These are phyloP conservation scores for Sphaceloma murrayae DNA, from an alignment of 2,329 filamentous ascomycete species.

Conservation along the genomic window DNA sequence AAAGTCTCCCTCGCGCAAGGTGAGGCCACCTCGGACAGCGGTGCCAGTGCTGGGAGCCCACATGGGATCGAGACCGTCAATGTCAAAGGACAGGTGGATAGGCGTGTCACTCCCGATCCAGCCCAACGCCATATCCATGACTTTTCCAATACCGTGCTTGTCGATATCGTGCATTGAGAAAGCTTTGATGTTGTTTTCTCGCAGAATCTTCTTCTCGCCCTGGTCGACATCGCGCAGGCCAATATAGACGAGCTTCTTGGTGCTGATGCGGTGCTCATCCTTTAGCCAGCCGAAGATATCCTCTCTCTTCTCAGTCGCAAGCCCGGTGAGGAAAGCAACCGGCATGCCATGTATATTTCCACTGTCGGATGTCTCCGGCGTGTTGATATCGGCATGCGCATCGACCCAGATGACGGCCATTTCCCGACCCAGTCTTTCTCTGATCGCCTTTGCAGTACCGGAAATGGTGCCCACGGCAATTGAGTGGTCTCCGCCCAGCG, in stretches of 20 bases:
- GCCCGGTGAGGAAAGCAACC: constrained; percentile 77
- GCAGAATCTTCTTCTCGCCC: constrained; percentile 86
- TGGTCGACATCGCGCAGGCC: constrained; percentile 84
- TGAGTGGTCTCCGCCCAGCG: constrained; percentile 89
- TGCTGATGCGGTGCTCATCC: constrained; percentile 58
- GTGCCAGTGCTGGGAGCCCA: constrained; percentile 96
- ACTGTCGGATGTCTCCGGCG: constrained; percentile 76
- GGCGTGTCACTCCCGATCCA: constrained; percentile 92
- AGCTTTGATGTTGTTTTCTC: constrained; percentile 82
- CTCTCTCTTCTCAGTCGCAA: constrained; percentile 64
- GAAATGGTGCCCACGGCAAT: constrained; percentile 92
- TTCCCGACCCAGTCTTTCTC: constrained; percentile 71
- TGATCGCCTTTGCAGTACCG: constrained; percentile 74
- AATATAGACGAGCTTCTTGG: constrained; percentile 91
- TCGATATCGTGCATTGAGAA: constrained; percentile 99
- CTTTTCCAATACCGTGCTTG: constrained; percentile 81
- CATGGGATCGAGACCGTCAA: constrained; percentile 90
- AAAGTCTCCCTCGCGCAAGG: constrained; percentile 89
- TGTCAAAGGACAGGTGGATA: constrained; percentile 94
- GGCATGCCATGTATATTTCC: constrained; percentile 99
- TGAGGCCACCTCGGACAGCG: constrained; percentile 84
- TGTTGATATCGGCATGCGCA: constrained; percentile 96
- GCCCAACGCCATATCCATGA: constrained; percentile 96
- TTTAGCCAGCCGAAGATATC: constrained; percentile 86
- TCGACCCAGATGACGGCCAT: constrained; percentile 98